Base-by-base conservation (phyloP, 176 grass and related monocot species). In the Oryza glaberrima region DNA sequence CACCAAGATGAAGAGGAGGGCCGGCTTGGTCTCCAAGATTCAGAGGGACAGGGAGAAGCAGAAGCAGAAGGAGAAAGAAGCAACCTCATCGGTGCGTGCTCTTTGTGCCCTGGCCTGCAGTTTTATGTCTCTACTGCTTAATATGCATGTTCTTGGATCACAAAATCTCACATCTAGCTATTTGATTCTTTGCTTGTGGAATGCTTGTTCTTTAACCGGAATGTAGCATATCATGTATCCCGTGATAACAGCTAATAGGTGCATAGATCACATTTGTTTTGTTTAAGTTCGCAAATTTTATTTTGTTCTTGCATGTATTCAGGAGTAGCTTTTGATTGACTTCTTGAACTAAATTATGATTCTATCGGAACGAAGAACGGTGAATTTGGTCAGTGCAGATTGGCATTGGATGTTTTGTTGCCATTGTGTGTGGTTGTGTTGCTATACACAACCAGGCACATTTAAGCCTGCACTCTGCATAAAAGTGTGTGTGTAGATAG, bases 1-100 rank as follows among this genome's bases (percentile, higher is more conserved):
- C n/a, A 70, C 34, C 65, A 89, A 80, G 88, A 83, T 89, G 66
- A 89, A 86, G 82, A 92, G 88, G 84, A 91, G 86, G 45, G 64
- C 91, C 32, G 86, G 88, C 19, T 68, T 90, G 32, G 90, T 88
- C 1, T 77, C 79, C 19, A 92, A 81, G 68, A 44, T 92, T 19
- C 88, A 49, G 68, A 83, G 76, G 35, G 90, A 89, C 69, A 81
- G 69, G 25, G 86, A 88, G 67, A 86, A 84, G 82, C 65, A 81
- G 61, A 63, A 23, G 58, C 58, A 23, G 58, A 63, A 63, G 58
- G n/a, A 63, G 58, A 63, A 63, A 81, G 48, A 52, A 38, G 69
- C 68, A 2, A 73, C 30, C 65, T 70, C 9, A 44, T 22, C n/a
- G 23, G 86, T 88, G 73, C 86, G 80, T 82, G 36, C 30, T 70